Percentiles rank a stretch among this genome's conserved stretches.
phyloP scores from a whole-genome alignment of 1,284 basidiomycete species.

The Heterobasidion annosum region DNA sequence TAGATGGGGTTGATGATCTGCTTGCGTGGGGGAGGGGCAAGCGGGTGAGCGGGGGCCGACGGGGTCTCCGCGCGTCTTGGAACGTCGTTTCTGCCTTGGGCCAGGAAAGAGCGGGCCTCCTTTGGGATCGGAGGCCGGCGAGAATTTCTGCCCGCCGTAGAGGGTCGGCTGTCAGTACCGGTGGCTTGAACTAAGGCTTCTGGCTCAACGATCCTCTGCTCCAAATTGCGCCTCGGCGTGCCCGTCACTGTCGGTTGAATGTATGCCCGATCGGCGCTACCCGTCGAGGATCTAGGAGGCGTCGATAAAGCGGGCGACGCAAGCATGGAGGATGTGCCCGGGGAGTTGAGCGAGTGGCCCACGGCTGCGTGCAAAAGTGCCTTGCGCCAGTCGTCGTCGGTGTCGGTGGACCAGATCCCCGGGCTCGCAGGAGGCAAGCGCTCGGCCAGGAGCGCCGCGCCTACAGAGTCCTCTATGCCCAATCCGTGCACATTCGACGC shows the following conservation, averaged over 20 bases:
- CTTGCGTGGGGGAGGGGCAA: conserved; percentile 54
- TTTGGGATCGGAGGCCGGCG: not conserved
- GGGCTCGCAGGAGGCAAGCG: conserved; percentile 57
- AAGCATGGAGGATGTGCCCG: conserved; percentile 25
- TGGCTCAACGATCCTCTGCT: conserved; percentile 15
- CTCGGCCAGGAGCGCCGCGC: conserved; percentile 64
- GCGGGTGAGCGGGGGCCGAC: conserved; percentile 22
- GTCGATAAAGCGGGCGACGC: conserved; percentile 9
- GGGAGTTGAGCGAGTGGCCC: conserved; percentile 57
- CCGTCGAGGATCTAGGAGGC: conserved; percentile 12
- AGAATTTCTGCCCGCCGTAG: not conserved
- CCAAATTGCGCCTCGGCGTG: conserved; percentile 13
- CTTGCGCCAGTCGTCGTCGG: conserved; percentile 61
- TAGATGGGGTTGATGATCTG: conserved; percentile 36
- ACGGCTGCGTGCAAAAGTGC: conserved; percentile 65
- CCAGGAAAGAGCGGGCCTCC: not conserved
- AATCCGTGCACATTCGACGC: conserved; percentile 60
- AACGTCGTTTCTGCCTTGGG: conserved; percentile 6
- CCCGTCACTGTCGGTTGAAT: conserved; percentile 13
- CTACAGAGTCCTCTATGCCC: conserved; percentile 60
- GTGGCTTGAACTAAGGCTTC: conserved; percentile 12
- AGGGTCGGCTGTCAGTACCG: not conserved
- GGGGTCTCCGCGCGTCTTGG: conserved; percentile 27
- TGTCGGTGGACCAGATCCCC: conserved; percentile 44
- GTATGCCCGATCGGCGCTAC: conserved; percentile 7